phyloP scores from a whole-genome alignment of 1,139 yeast genomes.

The Geotrichum reessii region DNA sequence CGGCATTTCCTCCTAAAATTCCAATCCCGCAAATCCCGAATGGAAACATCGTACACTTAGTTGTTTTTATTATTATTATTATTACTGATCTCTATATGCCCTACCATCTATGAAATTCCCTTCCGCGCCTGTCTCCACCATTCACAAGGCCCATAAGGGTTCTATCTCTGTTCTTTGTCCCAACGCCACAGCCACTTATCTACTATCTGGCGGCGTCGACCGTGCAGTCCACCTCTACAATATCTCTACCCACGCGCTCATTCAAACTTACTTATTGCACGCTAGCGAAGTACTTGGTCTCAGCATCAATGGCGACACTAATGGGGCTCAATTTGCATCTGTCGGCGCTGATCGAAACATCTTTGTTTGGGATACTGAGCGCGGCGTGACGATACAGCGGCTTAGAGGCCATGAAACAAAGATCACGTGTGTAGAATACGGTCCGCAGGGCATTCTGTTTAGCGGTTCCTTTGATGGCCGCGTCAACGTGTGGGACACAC shows the following conservation, averaged over 20 bases:
- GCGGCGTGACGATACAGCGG: slow-evolving; percentile 28
- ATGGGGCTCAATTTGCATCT: slow-evolving; percentile 30
- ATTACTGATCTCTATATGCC: background rate
- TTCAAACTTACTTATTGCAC: slow-evolving; percentile 30
- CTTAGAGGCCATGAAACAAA: slow-evolving; percentile 34
- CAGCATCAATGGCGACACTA: slow-evolving; percentile 30
- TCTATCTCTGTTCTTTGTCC: slow-evolving; percentile 32
- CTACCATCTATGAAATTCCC: background rate
- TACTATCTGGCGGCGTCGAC: slow-evolving; percentile 37
- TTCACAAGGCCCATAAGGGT: slow-evolving; percentile 23
- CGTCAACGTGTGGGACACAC: slow-evolving; percentile 37
- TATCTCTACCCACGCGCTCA: slow-evolving; percentile 24
- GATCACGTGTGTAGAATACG: slow-evolving; percentile 32
- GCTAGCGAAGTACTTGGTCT: slow-evolving; percentile 35
- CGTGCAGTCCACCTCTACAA: slow-evolving; percentile 33
- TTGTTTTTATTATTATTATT: background rate
- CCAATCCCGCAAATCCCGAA: background rate
- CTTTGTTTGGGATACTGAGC: slow-evolving; percentile 35
- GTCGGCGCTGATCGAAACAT: slow-evolving; percentile 38
- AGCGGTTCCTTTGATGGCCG: slow-evolving; percentile 35
- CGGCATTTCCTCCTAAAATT: background rate
- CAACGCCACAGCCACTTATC: slow-evolving; percentile 32
- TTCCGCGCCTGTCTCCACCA: background rate
- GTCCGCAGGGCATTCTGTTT: slow-evolving; percentile 32
- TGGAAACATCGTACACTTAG: background rate